Base-by-base conservation (phyloP, 805 yeast species). In the Teunomyces funiuensis region DNA sequence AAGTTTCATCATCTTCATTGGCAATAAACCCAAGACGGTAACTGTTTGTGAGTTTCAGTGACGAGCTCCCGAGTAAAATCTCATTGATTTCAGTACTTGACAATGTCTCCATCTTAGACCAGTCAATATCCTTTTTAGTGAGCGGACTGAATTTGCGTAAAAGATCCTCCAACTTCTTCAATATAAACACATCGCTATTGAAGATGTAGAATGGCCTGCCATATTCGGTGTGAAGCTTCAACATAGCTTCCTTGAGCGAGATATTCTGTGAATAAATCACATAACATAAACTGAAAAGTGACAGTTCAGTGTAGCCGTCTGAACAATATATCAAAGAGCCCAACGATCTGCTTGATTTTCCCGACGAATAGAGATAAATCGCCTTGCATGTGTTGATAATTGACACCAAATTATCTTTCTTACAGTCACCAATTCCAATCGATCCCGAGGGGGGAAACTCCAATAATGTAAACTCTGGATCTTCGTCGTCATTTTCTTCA, bases 241-340 rank as follows among this genome's bases (percentile, higher is more conserved):
- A 54, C 46, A 85, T 69, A 1, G 89, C 90, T 28, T 83, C 82
- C 19, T 84, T 81, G 9, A 87, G 61, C 0, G 76, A 50, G 14
- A 79, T 55, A 28, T 83, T 79, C 40, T 82, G 76, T 2, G 86
- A 60, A 61, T 83, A 91, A 43, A 91, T 84, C 43, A 85, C 50
- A 52, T 77, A 90, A 42, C 89, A 77, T 26, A 88, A 65, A 0
- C 80, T 77, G 28, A 90, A 61, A n/a, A 91, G 71, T 4, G 96
- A 80, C 39, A 90, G 84, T 56, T 89, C 97, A 0, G 97, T 88
- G 61, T 90, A 91, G 0, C 98, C 98, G 63, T 91, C 97, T 2
- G 86, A 77, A 55, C 96, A 88, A 57, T 80, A 83, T 7, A 90
- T 66, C 45, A 90, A 69, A 0, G 80, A 66, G 3, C 79, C 73